Conservation (phyloP, 83 land plant species). For the Picea mariana region DNA sequence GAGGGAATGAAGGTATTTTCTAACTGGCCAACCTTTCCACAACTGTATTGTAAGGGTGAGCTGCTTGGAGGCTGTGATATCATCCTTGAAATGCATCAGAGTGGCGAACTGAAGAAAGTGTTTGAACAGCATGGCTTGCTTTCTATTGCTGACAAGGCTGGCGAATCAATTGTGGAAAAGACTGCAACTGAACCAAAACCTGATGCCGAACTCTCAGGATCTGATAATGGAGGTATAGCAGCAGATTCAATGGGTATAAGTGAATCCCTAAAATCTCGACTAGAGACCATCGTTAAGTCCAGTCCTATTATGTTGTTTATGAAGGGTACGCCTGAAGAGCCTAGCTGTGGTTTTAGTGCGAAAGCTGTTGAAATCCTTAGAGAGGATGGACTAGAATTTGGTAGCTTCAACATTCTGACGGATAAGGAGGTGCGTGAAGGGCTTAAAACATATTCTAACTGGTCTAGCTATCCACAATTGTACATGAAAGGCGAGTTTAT, state of each 20-base stretch:
- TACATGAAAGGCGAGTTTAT: slow-evolving; percentile 74
- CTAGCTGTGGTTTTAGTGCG: slow-evolving; percentile 79
- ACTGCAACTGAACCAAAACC: slow-evolving; percentile 4
- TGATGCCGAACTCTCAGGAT: background rate
- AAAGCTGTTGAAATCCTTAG: slow-evolving; percentile 77
- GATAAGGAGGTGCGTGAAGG: slow-evolving; percentile 79
- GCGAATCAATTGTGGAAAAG: slow-evolving; percentile 6
- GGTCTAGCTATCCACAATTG: no score
- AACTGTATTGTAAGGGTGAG: slow-evolving; percentile 83
- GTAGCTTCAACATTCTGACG: slow-evolving; percentile 68
- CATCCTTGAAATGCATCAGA: slow-evolving; percentile 72
- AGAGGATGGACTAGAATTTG: slow-evolving; percentile 56
- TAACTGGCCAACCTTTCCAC: slow-evolving; percentile 91
- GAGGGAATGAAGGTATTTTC: slow-evolving; percentile 81
- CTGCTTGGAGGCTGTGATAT: slow-evolving; percentile 85
- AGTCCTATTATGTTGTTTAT: slow-evolving; percentile 78
- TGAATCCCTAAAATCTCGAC: slow-evolving; percentile 35
- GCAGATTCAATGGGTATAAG: slow-evolving; percentile 41
- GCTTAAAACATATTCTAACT: no score
- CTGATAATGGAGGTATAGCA: slow-evolving; percentile 32
- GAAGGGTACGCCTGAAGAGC: slow-evolving; percentile 86
- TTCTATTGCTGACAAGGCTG: background rate
- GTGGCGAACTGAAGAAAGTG: slow-evolving; percentile 71
- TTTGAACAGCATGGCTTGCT: slow-evolving; percentile 55
- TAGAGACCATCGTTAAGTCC: slow-evolving; percentile 50